Conservation (phyloP, 73 alveolate genomes). For the Paramecium primaurelia region DNA sequence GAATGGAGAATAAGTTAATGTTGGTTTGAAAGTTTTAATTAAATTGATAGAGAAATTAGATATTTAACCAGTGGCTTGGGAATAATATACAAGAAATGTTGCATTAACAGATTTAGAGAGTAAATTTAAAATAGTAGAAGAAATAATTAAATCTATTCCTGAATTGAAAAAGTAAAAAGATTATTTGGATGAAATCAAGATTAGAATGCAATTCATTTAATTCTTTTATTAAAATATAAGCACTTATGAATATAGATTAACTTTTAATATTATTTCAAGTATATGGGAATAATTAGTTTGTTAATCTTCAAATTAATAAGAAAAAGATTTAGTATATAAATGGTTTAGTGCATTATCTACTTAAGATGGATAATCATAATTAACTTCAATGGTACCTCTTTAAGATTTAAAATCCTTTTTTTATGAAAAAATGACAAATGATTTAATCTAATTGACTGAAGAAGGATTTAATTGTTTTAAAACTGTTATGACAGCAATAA, state of each 20-base stretch:
- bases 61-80: slow-evolving; percentile 15
- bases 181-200: slow-evolving; percentile 10
- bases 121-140: neutral
- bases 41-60: slow-evolving; percentile 35
- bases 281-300: slow-evolving; percentile 51
- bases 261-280: slow-evolving; percentile 51
- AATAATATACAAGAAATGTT: neutral
- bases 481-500: slow-evolving; percentile 70
- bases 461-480: slow-evolving; percentile 83
- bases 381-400: slow-evolving; percentile 53
- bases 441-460: slow-evolving; percentile 52
- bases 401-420: slow-evolving; percentile 65
- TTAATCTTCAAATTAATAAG: neutral
- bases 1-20: neutral
- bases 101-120: slow-evolving; percentile 43
- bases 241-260: slow-evolving; percentile 50
- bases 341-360: slow-evolving; percentile 64
- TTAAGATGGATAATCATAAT: slow-evolving; percentile 49
- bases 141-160: neutral
- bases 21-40: neutral
- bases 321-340: slow-evolving; percentile 59
- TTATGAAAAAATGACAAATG: slow-evolving; percentile 63
- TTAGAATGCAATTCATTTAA: slow-evolving; percentile 29
- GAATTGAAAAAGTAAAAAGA: neutral
- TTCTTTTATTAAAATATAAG: slow-evolving; percentile 41